These are phyloP conservation scores for Pythium plurisporium DNA, from an alignment of 352 stramenopile genomes.

Conservation along the genomic window DNA sequence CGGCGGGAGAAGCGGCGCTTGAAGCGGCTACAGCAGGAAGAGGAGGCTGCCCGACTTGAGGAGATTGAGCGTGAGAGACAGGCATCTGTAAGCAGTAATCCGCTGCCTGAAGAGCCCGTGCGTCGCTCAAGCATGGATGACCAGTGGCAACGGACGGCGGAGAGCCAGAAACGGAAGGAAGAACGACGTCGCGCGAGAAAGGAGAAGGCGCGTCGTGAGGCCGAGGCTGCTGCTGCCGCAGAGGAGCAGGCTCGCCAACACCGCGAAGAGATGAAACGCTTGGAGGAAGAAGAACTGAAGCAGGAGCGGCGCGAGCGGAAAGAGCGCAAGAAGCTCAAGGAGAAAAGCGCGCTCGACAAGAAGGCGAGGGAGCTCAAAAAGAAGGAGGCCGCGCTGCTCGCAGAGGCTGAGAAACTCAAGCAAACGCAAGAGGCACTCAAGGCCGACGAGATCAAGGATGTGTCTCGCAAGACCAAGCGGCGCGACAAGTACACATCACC, in stretches of 20 bases:
- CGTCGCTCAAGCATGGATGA: constrained; percentile 8
- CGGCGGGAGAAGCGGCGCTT: constrained; percentile 35
- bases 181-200: constrained; percentile 13
- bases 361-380: constrained; percentile 21
- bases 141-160: constrained; percentile 6
- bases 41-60: constrained; percentile 10
- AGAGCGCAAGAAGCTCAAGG: constrained; percentile 21
- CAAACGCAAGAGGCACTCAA: constrained; percentile 33
- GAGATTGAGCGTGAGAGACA: background rate
- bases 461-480: constrained; percentile 37
- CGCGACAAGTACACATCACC: constrained; percentile 59
- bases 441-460: constrained; percentile 32
- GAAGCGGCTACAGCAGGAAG: constrained; percentile 20
- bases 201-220: constrained; percentile 7
- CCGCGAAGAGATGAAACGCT: constrained; percentile 3
- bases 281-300: constrained; percentile 16
- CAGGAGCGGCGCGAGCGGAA: constrained; percentile 16
- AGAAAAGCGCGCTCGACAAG: constrained; percentile 18
- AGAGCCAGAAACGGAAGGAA: constrained; percentile 15
- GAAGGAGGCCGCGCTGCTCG: constrained; percentile 8
- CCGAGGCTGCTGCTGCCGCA: constrained; percentile 8
- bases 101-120: background rate
- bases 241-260: constrained; percentile 16
- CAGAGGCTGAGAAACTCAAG: constrained; percentile 18
- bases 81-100: background rate